Evolutionary conservation across 192 early-diverging fungal species (phyloP).

Genomic region (Backusella liffmaniae): DNA sequence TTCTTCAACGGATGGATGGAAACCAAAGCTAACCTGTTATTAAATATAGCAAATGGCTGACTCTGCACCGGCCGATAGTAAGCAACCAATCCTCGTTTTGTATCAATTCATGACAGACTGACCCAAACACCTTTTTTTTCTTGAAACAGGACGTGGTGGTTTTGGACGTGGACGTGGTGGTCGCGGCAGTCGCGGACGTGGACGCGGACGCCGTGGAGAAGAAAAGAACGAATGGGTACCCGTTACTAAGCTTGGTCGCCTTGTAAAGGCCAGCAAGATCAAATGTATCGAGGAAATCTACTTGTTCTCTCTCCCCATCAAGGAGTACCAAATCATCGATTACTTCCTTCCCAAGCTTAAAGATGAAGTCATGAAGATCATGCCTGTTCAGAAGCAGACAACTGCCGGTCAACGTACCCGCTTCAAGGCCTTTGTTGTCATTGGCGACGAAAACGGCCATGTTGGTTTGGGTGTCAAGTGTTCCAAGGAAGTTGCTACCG

Average conservation of each 20-base stretch:
- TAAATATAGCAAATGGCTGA: conserved; percentile 59
- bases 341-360: conserved; percentile 92
- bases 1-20: neutral
- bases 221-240: conserved; percentile 58
- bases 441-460: conserved; percentile 96
- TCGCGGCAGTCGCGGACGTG: conserved; percentile 37
- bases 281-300: conserved; percentile 97
- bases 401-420: conserved; percentile 99
- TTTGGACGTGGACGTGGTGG: conserved; percentile 43
- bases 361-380: conserved; percentile 99
- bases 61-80: conserved; percentile 74
- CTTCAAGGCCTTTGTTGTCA: conserved; percentile 99
- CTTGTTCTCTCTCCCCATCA: conserved; percentile 97
- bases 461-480: conserved; percentile 99
- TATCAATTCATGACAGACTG: neutral
- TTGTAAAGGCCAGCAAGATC: conserved; percentile 98
- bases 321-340: conserved; percentile 99
- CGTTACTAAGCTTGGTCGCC: conserved; percentile 99
- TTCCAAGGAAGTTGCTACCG: conserved; percentile 99
- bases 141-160: conserved; percentile 31
- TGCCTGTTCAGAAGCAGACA: conserved; percentile 99
- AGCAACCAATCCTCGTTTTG: conserved; percentile 43
- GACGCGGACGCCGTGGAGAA: conserved; percentile 40
- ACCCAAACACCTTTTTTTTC: neutral
- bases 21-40: neutral